phyloP scores from a whole-genome alignment of 495 filamentous ascomycete species.

The Xylaria sp. region DNA sequence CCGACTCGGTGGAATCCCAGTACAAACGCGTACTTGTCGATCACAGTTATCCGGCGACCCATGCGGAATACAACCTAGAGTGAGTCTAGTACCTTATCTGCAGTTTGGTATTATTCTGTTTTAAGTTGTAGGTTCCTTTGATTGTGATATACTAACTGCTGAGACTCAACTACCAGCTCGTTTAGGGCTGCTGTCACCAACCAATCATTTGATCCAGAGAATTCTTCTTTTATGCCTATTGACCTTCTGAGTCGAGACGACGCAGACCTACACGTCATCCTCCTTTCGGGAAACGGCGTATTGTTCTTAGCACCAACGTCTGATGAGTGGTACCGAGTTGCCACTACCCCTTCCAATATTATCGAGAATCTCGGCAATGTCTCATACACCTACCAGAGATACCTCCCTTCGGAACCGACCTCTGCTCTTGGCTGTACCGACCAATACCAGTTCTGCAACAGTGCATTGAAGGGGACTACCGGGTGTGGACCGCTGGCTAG shows the following conservation, averaged over 20 bases:
- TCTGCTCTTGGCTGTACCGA: conserved; percentile 1
- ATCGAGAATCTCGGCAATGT: neutral
- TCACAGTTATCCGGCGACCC: neutral
- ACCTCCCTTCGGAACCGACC: conserved; percentile 6
- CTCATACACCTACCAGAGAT: neutral
- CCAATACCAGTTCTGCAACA: conserved; percentile 7
- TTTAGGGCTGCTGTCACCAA: neutral
- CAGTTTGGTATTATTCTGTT: neutral
- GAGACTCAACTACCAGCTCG: neutral
- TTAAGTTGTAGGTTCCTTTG: neutral
- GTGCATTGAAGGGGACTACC: neutral
- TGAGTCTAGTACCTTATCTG: neutral
- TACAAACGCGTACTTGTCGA: conserved; percentile 1
- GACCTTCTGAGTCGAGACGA: neutral
- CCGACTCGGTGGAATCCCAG: neutral
- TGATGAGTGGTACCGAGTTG: conserved; percentile 12
- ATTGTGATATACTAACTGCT: neutral
- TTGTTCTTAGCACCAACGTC: neutral
- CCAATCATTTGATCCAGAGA: neutral
- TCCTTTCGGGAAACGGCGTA: conserved; percentile 7
- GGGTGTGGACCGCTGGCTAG: conserved; percentile 3
- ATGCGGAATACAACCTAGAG: neutral
- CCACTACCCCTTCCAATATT: neutral
- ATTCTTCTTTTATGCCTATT: neutral
- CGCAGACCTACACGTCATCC: neutral